Conservation (phyloP, 805 yeast species). For the Saccharomyces cerevisiae region DNA sequence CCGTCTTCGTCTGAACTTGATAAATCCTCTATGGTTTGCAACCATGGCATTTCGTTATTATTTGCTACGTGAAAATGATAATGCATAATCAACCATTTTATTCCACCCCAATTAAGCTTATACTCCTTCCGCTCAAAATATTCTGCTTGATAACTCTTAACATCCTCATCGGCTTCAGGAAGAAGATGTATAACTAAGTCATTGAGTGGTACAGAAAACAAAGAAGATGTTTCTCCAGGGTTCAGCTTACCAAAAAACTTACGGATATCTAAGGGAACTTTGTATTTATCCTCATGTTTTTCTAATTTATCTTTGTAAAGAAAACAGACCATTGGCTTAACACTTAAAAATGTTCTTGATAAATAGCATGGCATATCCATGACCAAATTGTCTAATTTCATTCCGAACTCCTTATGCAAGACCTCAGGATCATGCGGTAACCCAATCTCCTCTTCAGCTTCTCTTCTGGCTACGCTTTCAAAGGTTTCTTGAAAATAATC, state of each 20-base stretch:
- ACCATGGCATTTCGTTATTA: conserved; percentile 52
- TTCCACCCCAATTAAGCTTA: conserved; percentile 58
- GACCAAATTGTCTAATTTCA: conserved; percentile 48
- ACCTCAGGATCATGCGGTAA: conserved; percentile 41
- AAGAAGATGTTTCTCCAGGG: conserved; percentile 69
- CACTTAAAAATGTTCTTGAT: conserved; percentile 74
- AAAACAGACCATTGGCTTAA: conserved; percentile 70
- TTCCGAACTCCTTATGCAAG: conserved; percentile 40
- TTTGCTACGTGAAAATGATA: conserved; percentile 52
- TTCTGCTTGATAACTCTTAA: conserved; percentile 20
- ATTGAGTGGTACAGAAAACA: conserved; percentile 60
- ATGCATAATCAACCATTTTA: conserved; percentile 58
- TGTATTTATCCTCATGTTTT: conserved; percentile 19
- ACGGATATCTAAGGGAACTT: conserved; percentile 27
- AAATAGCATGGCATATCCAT: conserved; percentile 68
- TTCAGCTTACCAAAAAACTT: conserved; percentile 41
- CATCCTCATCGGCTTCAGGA: conserved; percentile 4
- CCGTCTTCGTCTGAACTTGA: conserved; percentile 47
- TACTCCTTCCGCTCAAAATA: conserved; percentile 27
- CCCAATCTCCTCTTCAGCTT: conserved; percentile 84
- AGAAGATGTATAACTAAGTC: conserved; percentile 40
- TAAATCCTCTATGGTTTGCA: conserved; percentile 49
- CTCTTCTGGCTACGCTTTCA: conserved; percentile 71
- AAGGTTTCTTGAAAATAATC: conserved; percentile 59
- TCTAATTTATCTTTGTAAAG: conserved; percentile 31